Evolutionary conservation across 768 basidiomycete species (phyloP), one percentile per base, ranked within the genome.

Genomic region (Tricholoma sp.): DNA sequence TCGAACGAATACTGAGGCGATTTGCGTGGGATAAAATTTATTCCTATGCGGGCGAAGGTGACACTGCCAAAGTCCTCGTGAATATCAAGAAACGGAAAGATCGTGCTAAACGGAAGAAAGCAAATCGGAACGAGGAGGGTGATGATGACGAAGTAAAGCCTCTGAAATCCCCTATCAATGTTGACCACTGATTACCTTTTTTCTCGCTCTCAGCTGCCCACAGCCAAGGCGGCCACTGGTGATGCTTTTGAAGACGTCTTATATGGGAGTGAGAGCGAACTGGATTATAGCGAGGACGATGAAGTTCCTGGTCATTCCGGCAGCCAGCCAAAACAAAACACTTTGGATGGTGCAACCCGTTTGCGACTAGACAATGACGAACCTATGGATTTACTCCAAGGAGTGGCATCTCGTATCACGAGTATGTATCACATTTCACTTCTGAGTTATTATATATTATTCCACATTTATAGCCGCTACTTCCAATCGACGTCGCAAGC

Each of bases 61-160:
- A 94, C 39, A 86, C 89, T 29, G 79, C 84, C 43, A 98, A 97
- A 72, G 90, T 99, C 9, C 77, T 99, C 5, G 74, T 89, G 18
- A 96, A 94, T 70, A 97, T 99, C 71, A 93, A 91, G 74, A 98
- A 97, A 78, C 81, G 93, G 55, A 98, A 98, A 70, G 93, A 95
- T 54, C 75, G 91, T 46, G 92, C 92, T 5, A 98, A 95, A 79
- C 81, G 90, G 66, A 94, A 91, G 79, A 94, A 84, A 71, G 82
- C 82, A 19, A 77, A 69, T 39, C 79, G 71, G 34, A 81, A 76
- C 5, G 85, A 83, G 5, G 85, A 79, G 0, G 86, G 77, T 0
- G 85, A 80, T 1, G 87, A 82, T 3, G 80, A 83, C 11, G 67
- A 71, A 5, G 75, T 55, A 60, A 45, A 54, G 47, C 50, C 37